Base-by-base conservation (phyloP, 768 basidiomycete species). In the Amyloporia xantha region DNA sequence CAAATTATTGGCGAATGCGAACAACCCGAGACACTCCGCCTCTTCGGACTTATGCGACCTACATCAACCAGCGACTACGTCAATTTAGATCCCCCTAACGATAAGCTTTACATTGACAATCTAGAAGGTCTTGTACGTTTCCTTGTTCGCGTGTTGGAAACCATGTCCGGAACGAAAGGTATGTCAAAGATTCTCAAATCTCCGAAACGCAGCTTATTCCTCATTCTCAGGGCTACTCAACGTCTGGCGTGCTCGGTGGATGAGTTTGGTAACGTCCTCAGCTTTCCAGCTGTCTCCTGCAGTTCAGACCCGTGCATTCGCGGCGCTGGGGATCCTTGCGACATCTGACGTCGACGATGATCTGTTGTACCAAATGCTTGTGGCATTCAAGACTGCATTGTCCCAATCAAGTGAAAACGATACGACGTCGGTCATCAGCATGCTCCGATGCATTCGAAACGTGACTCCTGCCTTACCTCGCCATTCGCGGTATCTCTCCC, bases 241-340 rank as follows among this genome's bases (percentile, higher is more conserved):
- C 59, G 78, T 87, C 2, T 96, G 93, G 93, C 78, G 86, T 50
- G 90, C 92, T 23, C 76, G 93, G 28, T 95, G 92, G 91, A 92
- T 92, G 86, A 82, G 89, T 36, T 64, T 96, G 49, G 81, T 91
- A 12, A 86, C 88, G 1, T 81, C 89, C 1, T 88, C 87, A 0
- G 91, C 92, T 19, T 95, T 95, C 70, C 93, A 95, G 59, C 77
- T 86, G 41, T 90, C 88, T 3, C 85, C 90, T 0, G 82, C 86
- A 2, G 79, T 92, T n/a, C 93, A 95, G 61, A 81, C 86, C 23
- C 82, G 90, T 9, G 87, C 91, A 0, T 95, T 94, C 63, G 78
- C 87, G 26, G 81, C 86, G 2, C 76, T 96, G 7, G 88, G 88
- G 3, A 74, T 78, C n/a, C 74, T 94, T n/a, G 84, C 89, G 13